These are phyloP conservation scores for Chaetothyriales sp. DNA, from an alignment of 2,329 filamentous ascomycete species.

Conservation along the genomic window DNA sequence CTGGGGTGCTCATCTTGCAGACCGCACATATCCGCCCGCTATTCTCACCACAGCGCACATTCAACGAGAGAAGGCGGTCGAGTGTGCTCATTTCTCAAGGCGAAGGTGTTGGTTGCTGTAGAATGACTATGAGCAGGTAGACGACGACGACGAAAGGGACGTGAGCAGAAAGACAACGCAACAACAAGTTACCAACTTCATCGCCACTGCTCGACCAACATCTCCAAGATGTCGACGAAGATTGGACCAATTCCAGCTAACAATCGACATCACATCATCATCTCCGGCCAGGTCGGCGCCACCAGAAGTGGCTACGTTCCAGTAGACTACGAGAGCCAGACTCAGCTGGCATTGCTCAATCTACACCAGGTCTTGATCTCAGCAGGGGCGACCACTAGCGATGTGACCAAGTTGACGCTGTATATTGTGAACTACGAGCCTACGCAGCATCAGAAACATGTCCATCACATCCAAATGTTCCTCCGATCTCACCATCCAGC, in stretches of 20 bases:
- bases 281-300: slow-evolving; percentile 24
- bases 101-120: too few species aligned
- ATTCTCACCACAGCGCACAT: too few species aligned
- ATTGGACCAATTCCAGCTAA: slow-evolving; percentile 4
- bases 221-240: background rate
- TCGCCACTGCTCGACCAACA: too few species aligned
- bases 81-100: too few species aligned
- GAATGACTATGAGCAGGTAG: too few species aligned
- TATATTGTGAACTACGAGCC: slow-evolving; percentile 33
- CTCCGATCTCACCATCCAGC: slow-evolving; percentile 27
- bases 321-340: slow-evolving; percentile 28
- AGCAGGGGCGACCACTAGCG: slow-evolving; percentile 22
- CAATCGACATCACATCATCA: slow-evolving; percentile 2
- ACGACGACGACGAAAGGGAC: too few species aligned
- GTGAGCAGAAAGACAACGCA: too few species aligned
- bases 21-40: too few species aligned
- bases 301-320: slow-evolving; percentile 22
- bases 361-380: slow-evolving; percentile 24
- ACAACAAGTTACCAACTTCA: too few species aligned
- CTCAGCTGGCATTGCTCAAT: slow-evolving; percentile 27
- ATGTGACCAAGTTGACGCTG: slow-evolving; percentile 30
- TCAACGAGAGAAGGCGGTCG: too few species aligned
- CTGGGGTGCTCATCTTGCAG: too few species aligned
- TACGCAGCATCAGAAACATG: slow-evolving; percentile 22
- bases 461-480: slow-evolving; percentile 25